Evolutionary conservation across 2,329 filamentous ascomycete genomes (phyloP).

Genomic region (Paraphaeosphaeria minitans): DNA sequence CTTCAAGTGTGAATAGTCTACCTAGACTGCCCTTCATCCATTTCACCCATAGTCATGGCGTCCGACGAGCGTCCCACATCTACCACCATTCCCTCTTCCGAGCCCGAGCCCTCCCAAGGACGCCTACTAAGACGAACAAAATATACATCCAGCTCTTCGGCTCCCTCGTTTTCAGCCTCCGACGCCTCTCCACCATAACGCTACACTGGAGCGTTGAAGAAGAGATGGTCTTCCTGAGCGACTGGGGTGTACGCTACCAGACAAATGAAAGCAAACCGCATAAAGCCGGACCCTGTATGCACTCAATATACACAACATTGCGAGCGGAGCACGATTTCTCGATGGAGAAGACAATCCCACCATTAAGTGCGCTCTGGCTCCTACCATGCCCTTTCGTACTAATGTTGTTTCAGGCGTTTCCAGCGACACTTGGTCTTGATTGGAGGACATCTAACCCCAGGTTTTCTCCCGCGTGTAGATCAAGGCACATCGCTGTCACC

Average conservation of each 20-base stretch:
- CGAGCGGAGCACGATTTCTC: not conserved
- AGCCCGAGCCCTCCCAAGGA: slow-evolving; percentile 37
- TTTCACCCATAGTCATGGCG: slow-evolving; percentile 7
- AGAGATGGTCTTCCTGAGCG: slow-evolving; percentile 63
- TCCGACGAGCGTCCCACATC: slow-evolving; percentile 22
- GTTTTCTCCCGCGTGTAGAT: slow-evolving; percentile 12
- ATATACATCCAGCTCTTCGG: too few relatives aligned
- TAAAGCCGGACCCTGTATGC: slow-evolving; percentile 13
- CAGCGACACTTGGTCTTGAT: slow-evolving; percentile 1
- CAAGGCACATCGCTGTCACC: not conserved
- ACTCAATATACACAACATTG: not conserved
- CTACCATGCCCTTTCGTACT: not conserved
- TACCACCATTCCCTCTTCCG: slow-evolving; percentile 30
- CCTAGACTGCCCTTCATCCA: not conserved
- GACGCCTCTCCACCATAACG: slow-evolving; percentile 62
- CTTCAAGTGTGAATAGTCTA: not conserved
- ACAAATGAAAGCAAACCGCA: slow-evolving; percentile 52
- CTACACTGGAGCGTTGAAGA: slow-evolving; percentile 77
- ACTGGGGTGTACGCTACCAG: slow-evolving; percentile 58
- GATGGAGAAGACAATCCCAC: not conserved
- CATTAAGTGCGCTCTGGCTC: not conserved
- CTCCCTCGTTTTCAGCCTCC: slow-evolving; percentile 52
- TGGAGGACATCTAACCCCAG: slow-evolving; percentile 14
- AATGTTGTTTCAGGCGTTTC: slow-evolving; percentile 1
- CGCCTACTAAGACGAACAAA: too few relatives aligned